Evolutionary conservation across 495 filamentous ascomycete genomes (phyloP).

Genomic region (Penicillium odoratum): DNA sequence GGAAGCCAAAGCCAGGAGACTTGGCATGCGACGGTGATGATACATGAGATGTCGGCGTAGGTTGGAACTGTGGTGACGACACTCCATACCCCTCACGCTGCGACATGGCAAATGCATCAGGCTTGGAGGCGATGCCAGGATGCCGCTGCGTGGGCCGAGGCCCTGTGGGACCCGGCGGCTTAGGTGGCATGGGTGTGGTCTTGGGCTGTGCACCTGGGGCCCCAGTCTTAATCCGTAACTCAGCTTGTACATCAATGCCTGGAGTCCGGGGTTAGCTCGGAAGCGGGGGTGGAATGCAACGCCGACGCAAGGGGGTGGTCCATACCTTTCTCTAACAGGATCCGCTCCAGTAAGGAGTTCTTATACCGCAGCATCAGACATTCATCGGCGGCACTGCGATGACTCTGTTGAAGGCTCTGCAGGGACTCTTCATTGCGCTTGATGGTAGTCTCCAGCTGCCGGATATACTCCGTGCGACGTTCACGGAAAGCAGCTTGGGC

Average conservation of each 20-base stretch:
- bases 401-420: conserved; percentile 87
- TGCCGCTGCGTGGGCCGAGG: conserved; percentile 60
- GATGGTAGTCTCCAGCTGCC: conserved; percentile 96
- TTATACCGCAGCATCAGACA: conserved; percentile 98
- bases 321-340: conserved; percentile 91
- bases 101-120: conserved; percentile 58
- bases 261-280: conserved; percentile 14
- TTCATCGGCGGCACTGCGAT: conserved; percentile 93
- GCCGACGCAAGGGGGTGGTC: not conserved
- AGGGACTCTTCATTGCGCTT: conserved; percentile 95
- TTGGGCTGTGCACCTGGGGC: conserved; percentile 62
- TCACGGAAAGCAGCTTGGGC: conserved; percentile 97
- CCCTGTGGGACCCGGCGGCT: conserved; percentile 37
- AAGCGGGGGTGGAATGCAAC: conserved; percentile 1
- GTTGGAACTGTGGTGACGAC: conserved; percentile 64
- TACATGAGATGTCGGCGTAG: conserved; percentile 79
- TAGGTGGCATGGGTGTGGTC: conserved; percentile 49
- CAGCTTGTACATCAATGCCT: conserved; percentile 98
- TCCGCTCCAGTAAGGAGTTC: conserved; percentile 93
- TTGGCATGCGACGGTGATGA: conserved; percentile 72
- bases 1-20: conserved; percentile 68
- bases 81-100: conserved; percentile 53
- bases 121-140: conserved; percentile 68
- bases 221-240: conserved; percentile 84
- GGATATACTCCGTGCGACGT: conserved; percentile 97